phyloP scores from a whole-genome alignment of 306 rosid genomes.

The Ceratonia siliqua region DNA sequence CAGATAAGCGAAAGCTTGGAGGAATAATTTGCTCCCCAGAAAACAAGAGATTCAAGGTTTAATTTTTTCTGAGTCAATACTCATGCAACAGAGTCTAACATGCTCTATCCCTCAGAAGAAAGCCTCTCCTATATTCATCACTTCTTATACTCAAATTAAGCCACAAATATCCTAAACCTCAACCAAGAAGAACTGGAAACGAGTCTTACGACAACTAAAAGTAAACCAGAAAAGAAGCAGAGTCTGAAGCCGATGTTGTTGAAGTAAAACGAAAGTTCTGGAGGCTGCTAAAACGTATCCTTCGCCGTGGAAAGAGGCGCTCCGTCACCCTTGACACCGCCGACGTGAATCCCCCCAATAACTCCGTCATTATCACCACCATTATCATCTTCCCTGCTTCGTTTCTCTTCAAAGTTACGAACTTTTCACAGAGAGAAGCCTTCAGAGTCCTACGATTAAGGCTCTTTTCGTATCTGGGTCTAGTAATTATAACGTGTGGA shows the following conservation, averaged over 20 bases:
- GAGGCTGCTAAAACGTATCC: constrained; percentile 28
- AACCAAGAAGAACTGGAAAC: not conserved
- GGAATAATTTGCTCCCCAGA: too few species aligned
- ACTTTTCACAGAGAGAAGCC: constrained; percentile 12
- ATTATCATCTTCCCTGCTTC: constrained; percentile 54
- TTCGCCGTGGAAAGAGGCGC: constrained; percentile 37
- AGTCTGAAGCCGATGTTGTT: constrained; percentile 38
- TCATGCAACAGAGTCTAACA: constrained; percentile 25
- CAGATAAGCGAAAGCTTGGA: too few species aligned
- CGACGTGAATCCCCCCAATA: constrained; percentile 53
- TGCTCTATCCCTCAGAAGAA: constrained; percentile 4
- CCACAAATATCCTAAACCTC: constrained; percentile 22
- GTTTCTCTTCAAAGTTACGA: constrained; percentile 6
- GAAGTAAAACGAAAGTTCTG: constrained; percentile 41
- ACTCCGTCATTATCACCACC: constrained; percentile 57
- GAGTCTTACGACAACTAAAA: constrained; percentile 33
- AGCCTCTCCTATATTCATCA: not conserved
- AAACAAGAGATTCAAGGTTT: not conserved
- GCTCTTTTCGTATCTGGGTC: constrained; percentile 20
- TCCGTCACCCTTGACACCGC: constrained; percentile 46
- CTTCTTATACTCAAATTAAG: constrained; percentile 14
- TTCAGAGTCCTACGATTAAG: constrained; percentile 7
- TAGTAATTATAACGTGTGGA: constrained; percentile 28
- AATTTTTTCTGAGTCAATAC: not conserved
- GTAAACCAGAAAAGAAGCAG: constrained; percentile 58